Evolutionary conservation across 345 rosid species (phyloP), one percentile per base, ranked within the genome.

Genomic region (Stellera chamaejasme): DNA sequence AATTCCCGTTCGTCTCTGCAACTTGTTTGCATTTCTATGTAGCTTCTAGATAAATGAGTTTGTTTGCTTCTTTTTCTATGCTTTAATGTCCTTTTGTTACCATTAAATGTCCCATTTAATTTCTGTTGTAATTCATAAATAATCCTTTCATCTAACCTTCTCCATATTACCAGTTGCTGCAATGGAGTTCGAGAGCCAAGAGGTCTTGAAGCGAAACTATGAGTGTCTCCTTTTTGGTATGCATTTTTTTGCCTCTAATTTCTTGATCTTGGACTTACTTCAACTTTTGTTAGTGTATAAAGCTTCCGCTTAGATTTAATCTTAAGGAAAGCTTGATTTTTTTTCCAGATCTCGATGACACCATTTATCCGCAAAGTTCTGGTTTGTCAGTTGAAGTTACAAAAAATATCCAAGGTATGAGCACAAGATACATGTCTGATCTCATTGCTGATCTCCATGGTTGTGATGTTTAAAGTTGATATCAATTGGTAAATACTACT

Each of bases 341-440:
- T 59, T 39, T 70, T 66, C 12, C 77, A 83, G 77, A 85, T 78
- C 25, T 85, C 43, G 98, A 91, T 71, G 98, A 91, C 70, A 91
- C 96, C 59, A 82, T 91, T 62, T 91, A 88, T 68, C 86, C 95
- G 52, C 48, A 59, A 23, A 82, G 77, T 68, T 88, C 93, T 65
- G 96, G 98, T 43, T 66, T 91, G 58, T 76, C 93, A 9, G 43
- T 27, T 45, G 63, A 66, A 23, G 79, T 81, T 51, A 73, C 77
- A 60, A 79, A 73, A 58, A 88, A 88, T 64, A 88, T 91, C 56
- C 87, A 75, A 75, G 96, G 98, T 91, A 71, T 47, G 39, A 41
- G 39, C 13, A 10, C 27, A 15, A 14, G 26, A 15, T 10, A 2
- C 12, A 51, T 43, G 48, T 28, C 59, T 28, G 36, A 23, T 54